These are phyloP conservation scores for Xylogone sp. DNA, from an alignment of 2,329 filamentous ascomycete genomes.

Conservation along the genomic window DNA sequence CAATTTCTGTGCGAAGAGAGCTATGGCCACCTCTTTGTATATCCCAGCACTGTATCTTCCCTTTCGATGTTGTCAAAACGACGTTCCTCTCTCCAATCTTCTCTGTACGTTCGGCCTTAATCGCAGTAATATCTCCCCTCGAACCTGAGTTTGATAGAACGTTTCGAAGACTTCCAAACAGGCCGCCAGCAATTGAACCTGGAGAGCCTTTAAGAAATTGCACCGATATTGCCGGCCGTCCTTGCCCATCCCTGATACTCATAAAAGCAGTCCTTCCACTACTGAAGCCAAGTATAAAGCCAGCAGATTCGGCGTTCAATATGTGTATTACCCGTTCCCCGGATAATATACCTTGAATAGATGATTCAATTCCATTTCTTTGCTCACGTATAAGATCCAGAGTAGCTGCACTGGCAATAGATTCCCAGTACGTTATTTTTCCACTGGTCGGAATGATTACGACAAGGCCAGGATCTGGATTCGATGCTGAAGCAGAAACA, in stretches of 20 bases:
- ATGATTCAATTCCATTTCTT: constrained; percentile 73
- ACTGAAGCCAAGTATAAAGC: constrained; percentile 81
- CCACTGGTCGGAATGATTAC: constrained; percentile 81
- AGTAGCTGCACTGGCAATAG: constrained; percentile 82
- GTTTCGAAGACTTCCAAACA: constrained; percentile 78
- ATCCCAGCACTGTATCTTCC: constrained; percentile 80
- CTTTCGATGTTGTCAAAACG: constrained; percentile 73
- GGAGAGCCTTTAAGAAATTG: constrained; percentile 68
- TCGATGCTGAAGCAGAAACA: constrained; percentile 72
- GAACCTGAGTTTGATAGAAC: constrained; percentile 67
- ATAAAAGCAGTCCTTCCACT: constrained; percentile 84
- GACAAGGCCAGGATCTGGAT: constrained; percentile 80
- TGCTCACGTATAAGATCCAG: constrained; percentile 80
- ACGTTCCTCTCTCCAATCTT: constrained; percentile 82
- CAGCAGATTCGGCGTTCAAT: constrained; percentile 77
- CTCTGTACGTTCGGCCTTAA: constrained; percentile 67
- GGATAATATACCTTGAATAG: constrained; percentile 69
- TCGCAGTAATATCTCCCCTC: constrained; percentile 75
- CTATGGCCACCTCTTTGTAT: constrained; percentile 84
- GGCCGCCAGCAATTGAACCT: constrained; percentile 53
- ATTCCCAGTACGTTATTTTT: constrained; percentile 92
- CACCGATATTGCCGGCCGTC: constrained; percentile 74
- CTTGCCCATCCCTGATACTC: constrained; percentile 80
- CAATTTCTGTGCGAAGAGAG: constrained; percentile 67
- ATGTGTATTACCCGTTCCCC: constrained; percentile 76